phyloP scores from a whole-genome alignment of 2,329 filamentous ascomycete genomes.

The Neopestalotiopsis clavispora region DNA sequence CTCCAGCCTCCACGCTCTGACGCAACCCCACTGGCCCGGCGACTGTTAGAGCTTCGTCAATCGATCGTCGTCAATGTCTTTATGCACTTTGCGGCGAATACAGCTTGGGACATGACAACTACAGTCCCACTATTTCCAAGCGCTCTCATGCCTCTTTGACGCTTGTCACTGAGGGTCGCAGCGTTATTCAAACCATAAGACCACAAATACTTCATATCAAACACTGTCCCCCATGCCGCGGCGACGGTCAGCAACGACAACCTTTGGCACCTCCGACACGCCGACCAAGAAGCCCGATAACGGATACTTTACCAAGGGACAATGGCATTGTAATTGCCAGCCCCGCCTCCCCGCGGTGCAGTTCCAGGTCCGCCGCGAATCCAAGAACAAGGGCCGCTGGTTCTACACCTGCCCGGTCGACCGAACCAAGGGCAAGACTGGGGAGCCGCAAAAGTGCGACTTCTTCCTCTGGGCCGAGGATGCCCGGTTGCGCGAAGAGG shows the following conservation, averaged over 20 bases:
- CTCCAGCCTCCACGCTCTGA: neutral
- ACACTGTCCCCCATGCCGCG: neutral
- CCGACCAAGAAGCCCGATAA: constrained; percentile 16
- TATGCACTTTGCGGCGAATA: neutral
- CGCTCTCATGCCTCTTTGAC: neutral
- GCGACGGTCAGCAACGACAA: constrained; percentile 6
- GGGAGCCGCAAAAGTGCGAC: constrained; percentile 42
- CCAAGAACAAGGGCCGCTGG: constrained; percentile 53
- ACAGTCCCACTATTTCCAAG: neutral
- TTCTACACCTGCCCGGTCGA: constrained; percentile 59
- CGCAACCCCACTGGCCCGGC: neutral
- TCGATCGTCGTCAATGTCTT: neutral
- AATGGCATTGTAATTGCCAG: constrained; percentile 48
- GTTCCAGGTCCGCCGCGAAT: constrained; percentile 54
- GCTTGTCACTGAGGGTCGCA: neutral
- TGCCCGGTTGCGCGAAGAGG: constrained; percentile 50
- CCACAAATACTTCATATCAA: neutral
- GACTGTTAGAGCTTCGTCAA: neutral
- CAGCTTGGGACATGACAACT: neutral
- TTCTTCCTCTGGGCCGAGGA: constrained; percentile 65
- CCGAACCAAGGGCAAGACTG: constrained; percentile 37
- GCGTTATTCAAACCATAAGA: neutral
- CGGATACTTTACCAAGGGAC: constrained; percentile 18
- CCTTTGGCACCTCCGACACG: constrained; percentile 15
- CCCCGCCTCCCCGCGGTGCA: constrained; percentile 54